phyloP scores from a whole-genome alignment of 1,284 basidiomycete species.

The Tilletiaria anomala region DNA sequence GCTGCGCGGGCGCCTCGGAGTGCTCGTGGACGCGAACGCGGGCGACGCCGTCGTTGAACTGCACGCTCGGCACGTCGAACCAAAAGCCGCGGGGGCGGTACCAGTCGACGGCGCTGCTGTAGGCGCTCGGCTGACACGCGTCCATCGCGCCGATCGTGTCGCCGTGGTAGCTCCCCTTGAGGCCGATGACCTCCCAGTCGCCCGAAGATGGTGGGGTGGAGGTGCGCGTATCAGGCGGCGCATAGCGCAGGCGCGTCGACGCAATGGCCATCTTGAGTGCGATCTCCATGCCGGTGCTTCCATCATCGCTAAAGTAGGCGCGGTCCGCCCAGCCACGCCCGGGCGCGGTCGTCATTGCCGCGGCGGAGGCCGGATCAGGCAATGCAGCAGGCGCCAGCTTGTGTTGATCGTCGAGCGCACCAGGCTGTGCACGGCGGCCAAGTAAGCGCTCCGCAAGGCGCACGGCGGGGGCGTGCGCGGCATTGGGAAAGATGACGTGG shows the following conservation, averaged over 20 bases:
- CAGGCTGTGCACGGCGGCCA: no score
- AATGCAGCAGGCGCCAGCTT: slow-evolving; percentile 3
- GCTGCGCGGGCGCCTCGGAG: slow-evolving; percentile 9
- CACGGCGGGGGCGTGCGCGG: slow-evolving; percentile 71
- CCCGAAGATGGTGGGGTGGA: slow-evolving; percentile 12
- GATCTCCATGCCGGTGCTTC: slow-evolving; percentile 88
- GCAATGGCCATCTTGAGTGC: slow-evolving; percentile 74
- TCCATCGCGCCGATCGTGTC: slow-evolving; percentile 98
- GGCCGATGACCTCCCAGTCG: slow-evolving; percentile 61
- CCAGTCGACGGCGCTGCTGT: slow-evolving; percentile 76
- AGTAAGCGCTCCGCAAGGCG: slow-evolving; percentile 57
- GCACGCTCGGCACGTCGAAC: slow-evolving; percentile 74
- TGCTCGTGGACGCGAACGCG: slow-evolving; percentile 42
- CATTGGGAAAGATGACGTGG: slow-evolving; percentile 88
- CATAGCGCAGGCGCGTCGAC: slow-evolving; percentile 18
- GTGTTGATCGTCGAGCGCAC: no score
- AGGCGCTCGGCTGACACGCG: slow-evolving; percentile 72
- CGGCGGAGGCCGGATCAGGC: no score
- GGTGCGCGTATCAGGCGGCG: not conserved
- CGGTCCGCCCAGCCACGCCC: slow-evolving; percentile 77
- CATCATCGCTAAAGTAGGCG: slow-evolving; percentile 87
- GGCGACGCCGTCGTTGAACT: slow-evolving; percentile 51
- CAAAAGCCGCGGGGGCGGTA: slow-evolving; percentile 81
- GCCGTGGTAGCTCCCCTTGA: slow-evolving; percentile 90
- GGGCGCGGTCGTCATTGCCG: slow-evolving; percentile 51